phyloP scores from a whole-genome alignment of 805 yeast genomes.

The Wickerhamiella azymoides region DNA sequence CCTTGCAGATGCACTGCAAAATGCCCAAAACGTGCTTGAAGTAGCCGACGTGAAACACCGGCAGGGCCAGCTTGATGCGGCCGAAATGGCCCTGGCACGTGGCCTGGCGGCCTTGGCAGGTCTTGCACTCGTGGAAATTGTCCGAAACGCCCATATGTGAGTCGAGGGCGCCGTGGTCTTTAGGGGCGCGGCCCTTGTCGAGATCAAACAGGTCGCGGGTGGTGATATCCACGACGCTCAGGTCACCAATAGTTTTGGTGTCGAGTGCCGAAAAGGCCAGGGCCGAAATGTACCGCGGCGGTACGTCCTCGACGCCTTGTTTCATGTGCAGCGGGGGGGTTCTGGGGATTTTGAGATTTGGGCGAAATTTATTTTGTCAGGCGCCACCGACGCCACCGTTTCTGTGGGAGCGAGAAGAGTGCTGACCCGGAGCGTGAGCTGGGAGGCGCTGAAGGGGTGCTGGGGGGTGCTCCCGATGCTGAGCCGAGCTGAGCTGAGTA shows the following conservation, averaged over 20 bases:
- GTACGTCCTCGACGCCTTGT: conserved; percentile 44
- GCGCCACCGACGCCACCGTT: background rate
- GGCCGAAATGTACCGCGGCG: conserved; percentile 84
- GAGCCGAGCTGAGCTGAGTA: too few relatives aligned
- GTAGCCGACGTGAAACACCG: conserved; percentile 95
- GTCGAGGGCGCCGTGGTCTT: conserved; percentile 77
- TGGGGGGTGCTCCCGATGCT: too few relatives aligned
- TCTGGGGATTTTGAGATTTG: background rate
- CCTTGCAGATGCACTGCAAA: conserved; percentile 80
- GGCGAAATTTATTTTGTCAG: background rate
- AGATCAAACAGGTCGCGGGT: conserved; percentile 86
- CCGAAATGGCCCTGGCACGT: conserved; percentile 99
- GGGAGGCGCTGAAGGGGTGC: too few relatives aligned
- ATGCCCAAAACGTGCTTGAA: conserved; percentile 83
- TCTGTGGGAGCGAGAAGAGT: too few relatives aligned
- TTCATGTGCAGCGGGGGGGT: conserved; percentile 23
- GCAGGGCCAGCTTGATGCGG: conserved; percentile 79
- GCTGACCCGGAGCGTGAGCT: too few relatives aligned
- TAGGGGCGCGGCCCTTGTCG: conserved; percentile 78
- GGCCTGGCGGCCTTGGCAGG: conserved; percentile 85
- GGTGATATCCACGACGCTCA: conserved; percentile 85
- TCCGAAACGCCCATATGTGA: conserved; percentile 88
- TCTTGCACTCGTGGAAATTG: conserved; percentile 69
- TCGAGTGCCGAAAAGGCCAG: conserved; percentile 88
- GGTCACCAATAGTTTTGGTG: conserved; percentile 79